These are phyloP conservation scores for Laburnicola sp. DNA, from an alignment of 2,329 filamentous ascomycete species.

Conservation along the genomic window DNA sequence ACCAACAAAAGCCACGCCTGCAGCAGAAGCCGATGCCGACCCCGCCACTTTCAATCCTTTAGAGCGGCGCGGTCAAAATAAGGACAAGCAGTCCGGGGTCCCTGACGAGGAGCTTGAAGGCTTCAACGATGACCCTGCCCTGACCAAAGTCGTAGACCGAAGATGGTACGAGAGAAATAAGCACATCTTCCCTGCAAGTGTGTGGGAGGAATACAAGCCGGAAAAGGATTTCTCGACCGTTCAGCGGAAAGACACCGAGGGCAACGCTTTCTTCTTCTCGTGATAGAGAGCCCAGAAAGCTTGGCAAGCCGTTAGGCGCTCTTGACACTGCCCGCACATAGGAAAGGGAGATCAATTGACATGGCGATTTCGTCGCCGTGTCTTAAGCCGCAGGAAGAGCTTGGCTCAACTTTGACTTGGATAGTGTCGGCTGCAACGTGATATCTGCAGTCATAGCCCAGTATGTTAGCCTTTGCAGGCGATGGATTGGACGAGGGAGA, in stretches of 20 bases:
- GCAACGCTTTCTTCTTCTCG: conserved; percentile 82
- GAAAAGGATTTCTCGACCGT: conserved; percentile 80
- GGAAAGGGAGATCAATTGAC: no score
- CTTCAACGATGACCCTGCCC: conserved; percentile 71
- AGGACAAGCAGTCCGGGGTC: conserved; percentile 37
- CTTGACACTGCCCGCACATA: no score
- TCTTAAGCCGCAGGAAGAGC: no score
- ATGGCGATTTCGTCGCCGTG: no score
- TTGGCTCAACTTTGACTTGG: no score
- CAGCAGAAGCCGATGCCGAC: conserved; percentile 21
- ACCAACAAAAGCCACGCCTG: conserved; percentile 48
- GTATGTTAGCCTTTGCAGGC: no score
- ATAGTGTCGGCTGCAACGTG: no score
- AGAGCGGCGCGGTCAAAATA: conserved; percentile 42
- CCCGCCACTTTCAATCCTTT: conserved; percentile 47
- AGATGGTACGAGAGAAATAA: conserved; percentile 98
- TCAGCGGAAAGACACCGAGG: conserved; percentile 79
- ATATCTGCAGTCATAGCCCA: no score
- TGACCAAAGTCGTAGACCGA: conserved; percentile 93
- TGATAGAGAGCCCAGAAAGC: conserved; percentile 13
- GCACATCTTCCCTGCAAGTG: conserved; percentile 94
- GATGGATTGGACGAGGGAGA: no score
- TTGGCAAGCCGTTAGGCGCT: no score
- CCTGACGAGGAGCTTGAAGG: conserved; percentile 68
- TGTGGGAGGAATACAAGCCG: conserved; percentile 94